Conservation (phyloP, 495 filamentous ascomycete species). For the Podospora pseudocomata region DNA sequence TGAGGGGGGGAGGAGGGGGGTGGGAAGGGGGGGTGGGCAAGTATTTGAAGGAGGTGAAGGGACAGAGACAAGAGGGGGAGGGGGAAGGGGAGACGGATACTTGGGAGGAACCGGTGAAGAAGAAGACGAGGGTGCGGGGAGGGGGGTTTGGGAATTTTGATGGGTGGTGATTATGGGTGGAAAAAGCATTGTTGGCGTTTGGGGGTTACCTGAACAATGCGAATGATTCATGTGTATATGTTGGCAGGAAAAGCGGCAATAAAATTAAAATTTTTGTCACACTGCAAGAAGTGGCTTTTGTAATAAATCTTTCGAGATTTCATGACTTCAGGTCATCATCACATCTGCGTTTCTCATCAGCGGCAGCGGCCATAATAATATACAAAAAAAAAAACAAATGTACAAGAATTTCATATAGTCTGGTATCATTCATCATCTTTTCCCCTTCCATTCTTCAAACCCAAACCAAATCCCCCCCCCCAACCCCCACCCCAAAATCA, state of each 20-base stretch:
- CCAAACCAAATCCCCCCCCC: constrained; percentile 16
- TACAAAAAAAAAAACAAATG: background rate
- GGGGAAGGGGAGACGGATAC: constrained; percentile 51
- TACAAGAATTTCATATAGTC: background rate
- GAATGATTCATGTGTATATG: too few relatives aligned
- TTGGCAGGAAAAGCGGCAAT: too few relatives aligned
- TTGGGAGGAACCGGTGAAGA: constrained; percentile 65
- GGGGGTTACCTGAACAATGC: too few relatives aligned
- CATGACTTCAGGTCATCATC: background rate
- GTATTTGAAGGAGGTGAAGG: constrained; percentile 51
- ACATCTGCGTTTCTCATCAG: background rate
- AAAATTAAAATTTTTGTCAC: too few relatives aligned
- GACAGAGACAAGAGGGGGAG: constrained; percentile 54
- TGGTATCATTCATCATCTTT: background rate
- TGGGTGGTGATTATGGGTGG: constrained; percentile 52
- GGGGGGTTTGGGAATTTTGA: constrained; percentile 94
- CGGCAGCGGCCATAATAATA: background rate
- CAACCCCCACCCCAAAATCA: background rate
- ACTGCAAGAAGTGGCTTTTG: too few relatives aligned
- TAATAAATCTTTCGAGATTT: background rate
- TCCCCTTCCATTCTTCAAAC: background rate
- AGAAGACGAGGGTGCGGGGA: constrained; percentile 65
- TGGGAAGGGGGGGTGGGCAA: constrained; percentile 62
- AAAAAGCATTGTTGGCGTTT: too few relatives aligned
- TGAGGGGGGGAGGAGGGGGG: constrained; percentile 51